Conservation (phyloP, 352 stramenopile species). For the Pythium brachiatum region DNA sequence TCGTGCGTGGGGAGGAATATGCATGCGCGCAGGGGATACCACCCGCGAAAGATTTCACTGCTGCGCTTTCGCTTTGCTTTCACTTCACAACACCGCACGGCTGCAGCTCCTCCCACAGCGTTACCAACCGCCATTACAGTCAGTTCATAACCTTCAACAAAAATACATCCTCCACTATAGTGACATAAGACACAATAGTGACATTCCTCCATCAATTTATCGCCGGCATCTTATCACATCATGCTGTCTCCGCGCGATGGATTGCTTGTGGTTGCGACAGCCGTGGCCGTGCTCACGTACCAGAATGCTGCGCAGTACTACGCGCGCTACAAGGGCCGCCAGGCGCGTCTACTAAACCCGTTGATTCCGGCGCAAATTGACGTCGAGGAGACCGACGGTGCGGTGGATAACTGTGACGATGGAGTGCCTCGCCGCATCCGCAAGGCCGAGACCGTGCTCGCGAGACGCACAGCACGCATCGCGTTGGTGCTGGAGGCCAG, state of each 20-base stretch:
- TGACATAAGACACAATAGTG: background rate
- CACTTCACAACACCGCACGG: background rate
- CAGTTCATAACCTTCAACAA: background rate
- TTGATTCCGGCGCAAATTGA: conserved; percentile 30
- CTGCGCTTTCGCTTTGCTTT: background rate
- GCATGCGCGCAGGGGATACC: background rate
- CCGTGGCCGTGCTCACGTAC: conserved; percentile 20
- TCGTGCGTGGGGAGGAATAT: background rate
- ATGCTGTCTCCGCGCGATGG: conserved; percentile 26
- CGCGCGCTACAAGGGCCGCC: conserved; percentile 17
- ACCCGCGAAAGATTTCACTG: background rate
- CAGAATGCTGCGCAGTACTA: conserved; percentile 22
- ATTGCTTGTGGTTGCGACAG: conserved; percentile 19
- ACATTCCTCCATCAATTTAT: conserved; percentile 1
- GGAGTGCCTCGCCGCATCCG: conserved; percentile 28
- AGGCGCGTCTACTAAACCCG: conserved; percentile 16
- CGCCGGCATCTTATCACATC: background rate
- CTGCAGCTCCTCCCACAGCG: background rate
- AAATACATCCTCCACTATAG: background rate
- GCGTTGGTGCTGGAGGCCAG: conserved; percentile 42
- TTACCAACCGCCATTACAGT: background rate
- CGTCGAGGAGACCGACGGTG: conserved; percentile 14
- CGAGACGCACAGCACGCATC: conserved; percentile 32
- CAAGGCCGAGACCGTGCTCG: conserved; percentile 41
- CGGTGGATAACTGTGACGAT: conserved; percentile 14